Percentiles rank a stretch among this genome's conserved stretches.
Conservation (phyloP, 805 yeast species). For the Starmerella vaccinii region DNA sequence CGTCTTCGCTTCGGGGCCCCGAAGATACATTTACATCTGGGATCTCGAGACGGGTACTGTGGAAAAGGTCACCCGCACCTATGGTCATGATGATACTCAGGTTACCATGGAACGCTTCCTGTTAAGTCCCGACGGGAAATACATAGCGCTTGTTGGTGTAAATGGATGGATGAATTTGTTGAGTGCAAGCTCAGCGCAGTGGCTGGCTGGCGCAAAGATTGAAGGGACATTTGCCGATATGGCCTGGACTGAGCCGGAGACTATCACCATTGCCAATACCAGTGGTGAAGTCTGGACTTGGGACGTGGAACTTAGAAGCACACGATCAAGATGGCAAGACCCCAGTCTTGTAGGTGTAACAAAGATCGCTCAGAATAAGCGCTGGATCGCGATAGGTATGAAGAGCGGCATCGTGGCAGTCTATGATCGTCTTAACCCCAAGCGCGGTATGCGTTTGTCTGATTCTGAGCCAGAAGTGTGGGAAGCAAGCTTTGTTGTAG, state of each 20-base stretch:
- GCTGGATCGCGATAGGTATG: slow-evolving; percentile 84
- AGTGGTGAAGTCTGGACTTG: slow-evolving; percentile 90
- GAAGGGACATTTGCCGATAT: slow-evolving; percentile 82
- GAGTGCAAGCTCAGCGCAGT: slow-evolving; percentile 70
- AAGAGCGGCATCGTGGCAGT: slow-evolving; percentile 81
- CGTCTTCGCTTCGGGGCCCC: slow-evolving; percentile 80
- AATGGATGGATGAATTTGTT: slow-evolving; percentile 86
- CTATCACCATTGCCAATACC: slow-evolving; percentile 53
- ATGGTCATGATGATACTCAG: slow-evolving; percentile 80
- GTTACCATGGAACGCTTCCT: slow-evolving; percentile 74
- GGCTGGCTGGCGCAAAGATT: slow-evolving; percentile 75
- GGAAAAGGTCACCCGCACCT: slow-evolving; percentile 78
- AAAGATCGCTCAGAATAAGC: slow-evolving; percentile 58
- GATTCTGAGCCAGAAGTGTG: slow-evolving; percentile 29
- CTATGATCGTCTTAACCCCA: slow-evolving; percentile 47
- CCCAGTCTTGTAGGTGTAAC: slow-evolving; percentile 80
- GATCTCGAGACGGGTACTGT: slow-evolving; percentile 62
- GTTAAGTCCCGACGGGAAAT: slow-evolving; percentile 60
- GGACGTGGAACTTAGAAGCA: slow-evolving; percentile 40
- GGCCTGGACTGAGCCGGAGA: slow-evolving; percentile 45
- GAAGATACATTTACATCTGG: slow-evolving; percentile 89
- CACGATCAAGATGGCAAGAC: slow-evolving; percentile 69
- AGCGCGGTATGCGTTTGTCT: slow-evolving; percentile 25
- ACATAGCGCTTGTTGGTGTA: slow-evolving; percentile 66
- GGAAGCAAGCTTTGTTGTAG: slow-evolving; percentile 56